A percentile compares a stretch with the other conserved stretches of the same genome.
phyloP scores from a whole-genome alignment of 164 flowering plant species.

The Dillenia suffruticosa region DNA sequence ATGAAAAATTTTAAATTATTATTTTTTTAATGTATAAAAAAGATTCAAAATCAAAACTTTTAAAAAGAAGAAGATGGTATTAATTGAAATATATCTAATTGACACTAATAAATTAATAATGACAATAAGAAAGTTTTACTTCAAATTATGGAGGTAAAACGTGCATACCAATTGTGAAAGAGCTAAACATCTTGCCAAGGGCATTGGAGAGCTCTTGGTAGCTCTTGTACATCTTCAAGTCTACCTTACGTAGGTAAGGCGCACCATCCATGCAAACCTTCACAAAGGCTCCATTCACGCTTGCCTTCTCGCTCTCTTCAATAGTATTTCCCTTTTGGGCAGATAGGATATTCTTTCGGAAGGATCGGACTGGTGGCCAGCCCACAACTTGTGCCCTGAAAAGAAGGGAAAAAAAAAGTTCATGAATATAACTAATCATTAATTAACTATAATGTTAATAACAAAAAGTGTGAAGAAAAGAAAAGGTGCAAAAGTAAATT shows the following conservation, averaged over 20 bases:
- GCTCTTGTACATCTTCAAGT: constrained; percentile 56
- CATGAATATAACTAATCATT: neutral
- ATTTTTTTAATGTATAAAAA: too few species aligned
- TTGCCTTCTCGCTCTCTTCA: constrained; percentile 24
- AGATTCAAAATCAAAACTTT: too few species aligned
- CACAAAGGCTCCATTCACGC: constrained; percentile 34
- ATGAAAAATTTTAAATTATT: neutral
- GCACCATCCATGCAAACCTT: constrained; percentile 83
- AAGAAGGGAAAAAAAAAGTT: neutral
- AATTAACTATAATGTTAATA: neutral
- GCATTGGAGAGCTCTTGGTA: constrained; percentile 65
- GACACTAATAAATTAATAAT: neutral
- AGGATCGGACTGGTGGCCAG: constrained; percentile 78
- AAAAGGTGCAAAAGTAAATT: too few species aligned
- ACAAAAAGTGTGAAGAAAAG: neutral
- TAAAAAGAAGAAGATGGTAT: too few species aligned
- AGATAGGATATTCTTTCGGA: constrained; percentile 55
- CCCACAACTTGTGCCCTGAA: constrained; percentile 49
- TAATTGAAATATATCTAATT: too few species aligned
- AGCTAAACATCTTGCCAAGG: constrained; percentile 61
- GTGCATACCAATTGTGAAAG: constrained; percentile 57
- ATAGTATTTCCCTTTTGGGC: constrained; percentile 26
- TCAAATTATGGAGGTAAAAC: neutral
- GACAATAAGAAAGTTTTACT: constrained; percentile 1
- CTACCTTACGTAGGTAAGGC: constrained; percentile 73